Evolutionary conservation across 768 basidiomycete genomes (phyloP).

Genomic region (Suillus americanus): DNA sequence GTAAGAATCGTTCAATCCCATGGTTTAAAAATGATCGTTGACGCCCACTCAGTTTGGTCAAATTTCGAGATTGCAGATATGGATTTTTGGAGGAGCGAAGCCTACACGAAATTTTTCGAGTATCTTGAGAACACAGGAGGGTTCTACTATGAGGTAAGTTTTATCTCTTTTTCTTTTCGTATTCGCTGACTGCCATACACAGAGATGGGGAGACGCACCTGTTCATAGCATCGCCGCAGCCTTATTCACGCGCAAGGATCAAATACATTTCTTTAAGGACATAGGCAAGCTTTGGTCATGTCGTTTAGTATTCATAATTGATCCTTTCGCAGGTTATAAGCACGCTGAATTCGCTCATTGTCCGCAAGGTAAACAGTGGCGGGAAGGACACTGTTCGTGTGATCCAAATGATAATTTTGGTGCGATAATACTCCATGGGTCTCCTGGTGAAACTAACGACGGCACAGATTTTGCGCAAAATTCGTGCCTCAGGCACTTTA

Average conservation of each 20-base stretch:
- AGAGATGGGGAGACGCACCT: slow-evolving; percentile 96
- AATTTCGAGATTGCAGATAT: slow-evolving; percentile 91
- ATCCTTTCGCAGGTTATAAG: slow-evolving; percentile 49
- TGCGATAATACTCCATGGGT: slow-evolving; percentile 30
- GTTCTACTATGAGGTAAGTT: slow-evolving; percentile 80
- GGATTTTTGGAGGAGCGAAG: slow-evolving; percentile 81
- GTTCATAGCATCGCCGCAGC: slow-evolving; percentile 91
- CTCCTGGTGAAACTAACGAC: slow-evolving; percentile 1
- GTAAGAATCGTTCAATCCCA: slow-evolving; percentile 33
- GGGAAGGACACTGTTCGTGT: slow-evolving; percentile 85
- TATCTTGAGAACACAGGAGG: slow-evolving; percentile 78
- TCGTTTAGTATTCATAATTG: slow-evolving; percentile 6
- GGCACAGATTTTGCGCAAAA: slow-evolving; percentile 25
- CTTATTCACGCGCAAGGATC: slow-evolving; percentile 82
- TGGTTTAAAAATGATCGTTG: neutral
- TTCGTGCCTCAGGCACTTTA: slow-evolving; percentile 28
- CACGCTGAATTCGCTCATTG: slow-evolving; percentile 97
- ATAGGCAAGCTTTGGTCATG: slow-evolving; percentile 47
- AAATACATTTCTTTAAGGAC: slow-evolving; percentile 94
- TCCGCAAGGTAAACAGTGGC: slow-evolving; percentile 72
- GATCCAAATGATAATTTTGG: slow-evolving; percentile 73
- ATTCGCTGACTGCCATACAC: slow-evolving; percentile 8
- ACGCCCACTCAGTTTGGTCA: slow-evolving; percentile 66
- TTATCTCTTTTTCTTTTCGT: neutral
- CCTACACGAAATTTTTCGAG: slow-evolving; percentile 83